Evolutionary conservation across 2,329 filamentous ascomycete genomes (phyloP).

Genomic region (Trichoderma atrobrunneum): DNA sequence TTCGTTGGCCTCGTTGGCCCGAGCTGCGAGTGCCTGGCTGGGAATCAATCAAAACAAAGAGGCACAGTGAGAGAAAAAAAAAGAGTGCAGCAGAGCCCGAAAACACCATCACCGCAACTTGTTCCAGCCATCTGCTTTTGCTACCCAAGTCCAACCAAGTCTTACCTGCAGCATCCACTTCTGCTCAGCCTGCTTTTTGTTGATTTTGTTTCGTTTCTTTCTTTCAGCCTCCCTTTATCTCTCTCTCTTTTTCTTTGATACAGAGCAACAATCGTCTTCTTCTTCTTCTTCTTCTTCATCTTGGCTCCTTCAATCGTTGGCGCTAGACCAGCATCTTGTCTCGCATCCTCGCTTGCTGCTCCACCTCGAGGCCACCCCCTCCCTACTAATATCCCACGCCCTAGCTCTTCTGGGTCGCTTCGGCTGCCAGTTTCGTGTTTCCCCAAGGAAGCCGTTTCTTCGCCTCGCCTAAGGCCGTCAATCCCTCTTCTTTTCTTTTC

Average conservation of each 20-base stretch:
- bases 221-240: background rate
- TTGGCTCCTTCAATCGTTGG: background rate
- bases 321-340: conserved; percentile 16
- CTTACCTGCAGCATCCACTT: conserved; percentile 7
- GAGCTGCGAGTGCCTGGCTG: background rate
- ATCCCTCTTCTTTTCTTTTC: background rate
- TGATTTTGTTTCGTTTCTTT: background rate
- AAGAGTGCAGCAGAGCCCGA: background rate
- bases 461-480: conserved; percentile 1
- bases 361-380: conserved; percentile 8
- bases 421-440: conserved; percentile 14
- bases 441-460: conserved; percentile 9
- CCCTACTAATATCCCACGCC: conserved; percentile 18
- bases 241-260: background rate
- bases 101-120: conserved; percentile 15
- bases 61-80: background rate
- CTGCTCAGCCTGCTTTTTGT: background rate
- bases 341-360: conserved; percentile 16
- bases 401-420: background rate
- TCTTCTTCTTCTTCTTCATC: background rate
- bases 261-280: background rate
- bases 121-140: background rate
- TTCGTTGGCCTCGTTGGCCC: background rate
- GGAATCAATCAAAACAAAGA: background rate
- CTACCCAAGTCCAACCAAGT: background rate